Base-by-base conservation (phyloP, 495 filamentous ascomycete species). In the Aspergillus diversus region DNA sequence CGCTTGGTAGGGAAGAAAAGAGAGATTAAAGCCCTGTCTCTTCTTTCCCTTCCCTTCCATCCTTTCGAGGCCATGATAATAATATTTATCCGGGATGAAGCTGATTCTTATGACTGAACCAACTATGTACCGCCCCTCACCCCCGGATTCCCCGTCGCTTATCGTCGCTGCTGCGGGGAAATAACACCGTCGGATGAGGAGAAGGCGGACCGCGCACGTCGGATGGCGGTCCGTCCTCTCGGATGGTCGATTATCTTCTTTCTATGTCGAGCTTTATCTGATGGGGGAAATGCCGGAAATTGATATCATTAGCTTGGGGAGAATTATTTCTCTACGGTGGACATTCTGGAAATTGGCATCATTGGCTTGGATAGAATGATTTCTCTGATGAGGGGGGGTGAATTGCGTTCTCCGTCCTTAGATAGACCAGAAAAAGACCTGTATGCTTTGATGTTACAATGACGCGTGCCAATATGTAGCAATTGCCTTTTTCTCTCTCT, bases 181-280 rank as follows among this genome's bases (percentile, higher is more conserved):
- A 12, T n/a, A 15, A 16, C n/a, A 37, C 33, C 32, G 17, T 32
- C 35, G 49, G 50, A 54, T 50, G n/a, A 17, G 47, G 47, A 17
- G 57, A 35, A 46, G 49, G 58, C 58, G 58, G 50, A 33, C 58
- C 58, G 58, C 58, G 12, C 50, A 54, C 50, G 37, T 53, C 58
- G 49, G 58, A 60, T 53, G 35, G 58, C 58, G 58, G 43, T 54
- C 58, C 58, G 58, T 17, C 17, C 47, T 52, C 57, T 54, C 51
- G 39, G 39, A 43, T 15, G 39, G 39, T 27, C 2, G 21, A 27
- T 27, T 27, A 27, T 27, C 21, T 27, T 27, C 21, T 27, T 27
- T 27, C 21, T 27, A 27, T 27, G 21, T 27, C 21, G 21, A 27
- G 8, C 39, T 15, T 7, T 39, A 8, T 39, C 39, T 43, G 5